Evolutionary conservation across 2,329 filamentous ascomycete species (phyloP).

Genomic region (Penicillium sp.): DNA sequence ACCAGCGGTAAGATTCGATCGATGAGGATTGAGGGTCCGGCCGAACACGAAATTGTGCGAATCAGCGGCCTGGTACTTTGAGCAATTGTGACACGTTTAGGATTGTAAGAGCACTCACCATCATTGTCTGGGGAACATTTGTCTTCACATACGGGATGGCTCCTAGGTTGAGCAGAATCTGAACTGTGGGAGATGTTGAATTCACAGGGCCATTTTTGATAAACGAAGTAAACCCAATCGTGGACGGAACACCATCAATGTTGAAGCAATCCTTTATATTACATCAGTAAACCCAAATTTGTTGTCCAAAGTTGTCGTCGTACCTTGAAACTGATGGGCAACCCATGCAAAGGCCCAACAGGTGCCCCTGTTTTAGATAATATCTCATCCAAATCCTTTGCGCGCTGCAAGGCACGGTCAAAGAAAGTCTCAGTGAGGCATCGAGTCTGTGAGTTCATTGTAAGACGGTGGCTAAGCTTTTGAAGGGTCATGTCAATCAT

Average conservation of each 20-base stretch:
- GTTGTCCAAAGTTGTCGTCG: neutral
- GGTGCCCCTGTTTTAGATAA: conserved; percentile 40
- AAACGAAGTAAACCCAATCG: conserved; percentile 59
- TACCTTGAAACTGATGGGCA: conserved; percentile 56
- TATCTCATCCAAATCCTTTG: conserved; percentile 51
- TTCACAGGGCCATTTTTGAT: conserved; percentile 57
- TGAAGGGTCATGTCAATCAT: neutral
- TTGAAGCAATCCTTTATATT: conserved; percentile 17
- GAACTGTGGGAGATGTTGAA: conserved; percentile 55
- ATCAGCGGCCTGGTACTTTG: conserved; percentile 52
- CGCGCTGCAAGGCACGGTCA: conserved; percentile 49
- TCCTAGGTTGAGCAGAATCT: conserved; percentile 58
- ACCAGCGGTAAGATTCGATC: conserved; percentile 58
- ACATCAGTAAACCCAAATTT: neutral
- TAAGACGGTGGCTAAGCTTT: neutral
- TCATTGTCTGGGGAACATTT: conserved; percentile 60
- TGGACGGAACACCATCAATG: conserved; percentile 13
- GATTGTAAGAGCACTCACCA: conserved; percentile 9
- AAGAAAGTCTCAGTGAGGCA: conserved; percentile 57
- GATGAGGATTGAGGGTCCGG: conserved; percentile 61
- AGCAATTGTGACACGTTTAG: conserved; percentile 20
- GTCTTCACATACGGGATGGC: conserved; percentile 69
- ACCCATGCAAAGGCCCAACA: conserved; percentile 61
- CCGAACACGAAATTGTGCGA: conserved; percentile 59
- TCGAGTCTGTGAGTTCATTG: conserved; percentile 29